Evolutionary conservation across 306 rosid genomes (phyloP).

Genomic region (Albizia julibrissin): DNA sequence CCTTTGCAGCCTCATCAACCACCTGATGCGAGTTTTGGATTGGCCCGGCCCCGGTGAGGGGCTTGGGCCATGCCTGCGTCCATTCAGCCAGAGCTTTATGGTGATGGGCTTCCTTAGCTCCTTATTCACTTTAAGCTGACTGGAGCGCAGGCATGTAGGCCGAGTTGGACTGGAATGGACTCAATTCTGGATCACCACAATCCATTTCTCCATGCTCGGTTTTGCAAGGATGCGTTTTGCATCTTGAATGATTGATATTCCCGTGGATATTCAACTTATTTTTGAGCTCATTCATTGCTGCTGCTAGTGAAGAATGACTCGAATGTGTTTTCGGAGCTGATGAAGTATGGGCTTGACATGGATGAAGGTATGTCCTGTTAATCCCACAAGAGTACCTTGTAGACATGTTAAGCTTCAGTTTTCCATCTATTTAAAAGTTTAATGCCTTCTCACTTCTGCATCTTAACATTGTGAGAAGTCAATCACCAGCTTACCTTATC

Average conservation of each 20-base stretch:
- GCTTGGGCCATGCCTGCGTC: conserved; percentile 98
- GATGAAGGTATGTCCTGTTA: conserved; percentile 56
- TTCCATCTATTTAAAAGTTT: conserved; percentile 12
- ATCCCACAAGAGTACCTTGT: neutral
- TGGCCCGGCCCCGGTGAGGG: conserved; percentile 99
- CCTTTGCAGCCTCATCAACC: conserved; percentile 83
- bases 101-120: conserved; percentile 39
- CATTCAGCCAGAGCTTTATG: conserved; percentile 54
- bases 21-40: conserved; percentile 90
- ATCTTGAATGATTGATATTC: conserved; percentile 47
- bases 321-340: conserved; percentile 46
- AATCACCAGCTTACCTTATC: neutral
- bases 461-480: neutral
- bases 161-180: conserved; percentile 67
- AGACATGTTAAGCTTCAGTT: conserved; percentile 6
- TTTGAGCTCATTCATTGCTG: conserved; percentile 26
- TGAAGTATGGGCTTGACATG: conserved; percentile 50
- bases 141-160: conserved; percentile 91
- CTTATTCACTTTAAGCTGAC: conserved; percentile 50
- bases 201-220: conserved; percentile 70
- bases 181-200: conserved; percentile 27
- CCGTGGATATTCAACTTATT: conserved; percentile 23
- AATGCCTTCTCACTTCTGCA: conserved; percentile 1
- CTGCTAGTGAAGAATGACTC: conserved; percentile 38
- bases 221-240: conserved; percentile 52